A percentile compares a stretch with the other conserved stretches of the same genome.
These are phyloP conservation scores for Thelonectria blattea DNA, from an alignment of 2,329 filamentous ascomycete species.

Conservation along the genomic window DNA sequence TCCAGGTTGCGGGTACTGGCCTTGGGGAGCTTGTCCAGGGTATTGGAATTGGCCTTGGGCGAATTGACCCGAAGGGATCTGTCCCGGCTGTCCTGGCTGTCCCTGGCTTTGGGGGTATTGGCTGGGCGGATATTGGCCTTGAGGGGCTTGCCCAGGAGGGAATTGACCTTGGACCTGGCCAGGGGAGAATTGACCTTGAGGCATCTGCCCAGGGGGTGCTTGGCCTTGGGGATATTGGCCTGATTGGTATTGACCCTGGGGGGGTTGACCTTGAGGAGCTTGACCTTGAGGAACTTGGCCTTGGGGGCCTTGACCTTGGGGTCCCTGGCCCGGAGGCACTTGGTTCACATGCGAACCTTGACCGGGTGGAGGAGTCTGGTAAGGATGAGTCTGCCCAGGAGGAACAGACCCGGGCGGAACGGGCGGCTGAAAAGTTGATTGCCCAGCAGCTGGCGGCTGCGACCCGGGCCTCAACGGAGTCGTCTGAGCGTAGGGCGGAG, in stretches of 20 bases:
- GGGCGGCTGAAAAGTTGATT: constrained; percentile 17
- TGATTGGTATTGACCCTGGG: neutral
- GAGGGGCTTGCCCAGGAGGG: neutral
- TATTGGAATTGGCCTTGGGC: constrained; percentile 20
- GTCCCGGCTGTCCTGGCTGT: constrained; percentile 15
- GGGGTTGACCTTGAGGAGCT: neutral
- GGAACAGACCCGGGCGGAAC: constrained; percentile 2
- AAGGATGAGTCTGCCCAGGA: constrained; percentile 18
- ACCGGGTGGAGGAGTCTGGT: constrained; percentile 8
- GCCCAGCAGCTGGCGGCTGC: constrained; percentile 22
- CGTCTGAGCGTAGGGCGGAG: constrained; percentile 34
- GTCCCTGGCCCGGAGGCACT: neutral
- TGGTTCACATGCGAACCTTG: neutral
- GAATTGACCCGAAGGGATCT: constrained; percentile 9
- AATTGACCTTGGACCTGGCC: neutral
- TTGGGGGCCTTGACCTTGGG: neutral
- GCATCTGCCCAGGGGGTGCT: neutral
- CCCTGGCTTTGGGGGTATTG: constrained; percentile 13
- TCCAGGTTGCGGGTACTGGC: constrained; percentile 8
- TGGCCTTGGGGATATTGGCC: neutral
- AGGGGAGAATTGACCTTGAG: neutral
- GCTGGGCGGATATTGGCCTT: constrained; percentile 6
- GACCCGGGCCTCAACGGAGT: constrained; percentile 17
- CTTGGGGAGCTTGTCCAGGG: neutral
- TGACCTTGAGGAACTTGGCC: constrained; percentile 1